Base-by-base conservation (phyloP, 228 moss, liverwort and hornwort species). In the Sphagnum magellanicum region DNA sequence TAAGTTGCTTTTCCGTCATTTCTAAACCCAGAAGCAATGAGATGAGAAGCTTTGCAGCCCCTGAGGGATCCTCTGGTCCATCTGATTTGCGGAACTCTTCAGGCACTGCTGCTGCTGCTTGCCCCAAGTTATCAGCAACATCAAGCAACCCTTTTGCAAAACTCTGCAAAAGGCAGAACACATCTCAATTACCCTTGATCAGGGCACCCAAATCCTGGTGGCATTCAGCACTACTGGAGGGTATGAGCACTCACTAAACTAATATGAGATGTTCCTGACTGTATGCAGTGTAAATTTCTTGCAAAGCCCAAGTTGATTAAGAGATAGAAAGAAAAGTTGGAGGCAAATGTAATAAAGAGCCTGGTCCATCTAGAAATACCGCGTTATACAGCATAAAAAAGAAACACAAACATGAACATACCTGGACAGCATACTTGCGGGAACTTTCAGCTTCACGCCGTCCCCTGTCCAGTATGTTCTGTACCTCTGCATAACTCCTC, bases 1-100 rank as follows among this genome's bases (percentile, higher is more conserved):
- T 76, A 61, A 97, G 83, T 77, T 91, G 90, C 67, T 87, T 97
- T 74, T 93, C 90, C 60, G 97, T 97, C 90, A 97, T 93, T 74
- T 90, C 87, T 55, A 97, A 91, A 66, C 97, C 97, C 75, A 90
- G 87, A 50, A 93, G 73, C 65, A 97, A 73, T 5, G 88, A 83
- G 65, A 84, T 83, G 64, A 97, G 70, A 66, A 81, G 81, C 74
- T 93, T 91, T 4, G 85, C 47, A 60, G 80, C 90, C 67, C 79
- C 79, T 61, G 85, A 79, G 10, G 77, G 79, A 75, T 97, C 93
- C 49, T 75, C 83, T 60, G 72, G 71, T 51, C 81, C 69, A 16
- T 80, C 75, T 50, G 91, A 79, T 70, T 90, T 91, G 12, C 83
- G 91, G 32, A 32, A 32, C 1, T 32, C 32, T 32, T 32, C 3